A percentile compares a stretch with the other conserved stretches of the same genome.
These are phyloP conservation scores for Teratosphaeriaceae sp. DNA, from an alignment of 2,329 filamentous ascomycete species.

Conservation along the genomic window DNA sequence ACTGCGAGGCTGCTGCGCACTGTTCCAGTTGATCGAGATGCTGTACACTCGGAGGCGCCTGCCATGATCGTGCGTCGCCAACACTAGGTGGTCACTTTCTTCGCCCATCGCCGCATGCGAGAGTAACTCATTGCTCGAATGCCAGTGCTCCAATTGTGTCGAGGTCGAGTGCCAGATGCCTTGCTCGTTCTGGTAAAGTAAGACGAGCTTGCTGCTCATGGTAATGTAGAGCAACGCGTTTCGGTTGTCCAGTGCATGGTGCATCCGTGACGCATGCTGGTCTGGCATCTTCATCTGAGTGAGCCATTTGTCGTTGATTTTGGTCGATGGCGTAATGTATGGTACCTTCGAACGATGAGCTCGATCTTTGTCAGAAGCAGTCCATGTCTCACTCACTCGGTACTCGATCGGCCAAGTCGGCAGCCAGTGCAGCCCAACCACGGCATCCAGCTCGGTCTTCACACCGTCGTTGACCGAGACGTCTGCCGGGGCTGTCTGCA, in stretches of 20 bases:
- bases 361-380: background rate
- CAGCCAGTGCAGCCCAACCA: conserved; percentile 86
- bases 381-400: conserved; percentile 23
- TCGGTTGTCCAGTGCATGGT: conserved; percentile 63
- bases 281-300: conserved; percentile 62
- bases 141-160: conserved; percentile 48
- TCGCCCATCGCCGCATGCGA: conserved; percentile 68
- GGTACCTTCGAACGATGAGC: conserved; percentile 19
- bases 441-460: conserved; percentile 56
- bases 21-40: conserved; percentile 68
- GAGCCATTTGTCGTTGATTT: conserved; percentile 49
- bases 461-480: background rate
- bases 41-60: conserved; percentile 69
- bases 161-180: conserved; percentile 62
- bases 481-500: conserved; percentile 50
- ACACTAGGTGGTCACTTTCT: conserved; percentile 50
- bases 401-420: conserved; percentile 32
- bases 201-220: conserved; percentile 62
- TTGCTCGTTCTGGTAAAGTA: conserved; percentile 72
- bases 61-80: conserved; percentile 62
- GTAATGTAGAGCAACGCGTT: conserved; percentile 73
- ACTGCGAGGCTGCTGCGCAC: conserved; percentile 29
- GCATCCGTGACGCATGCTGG: conserved; percentile 55
- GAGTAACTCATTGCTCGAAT: conserved; percentile 55
- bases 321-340: conserved; percentile 31